Base-by-base conservation (phyloP, 2,329 filamentous ascomycete species). In the Monosporascus sp. region DNA sequence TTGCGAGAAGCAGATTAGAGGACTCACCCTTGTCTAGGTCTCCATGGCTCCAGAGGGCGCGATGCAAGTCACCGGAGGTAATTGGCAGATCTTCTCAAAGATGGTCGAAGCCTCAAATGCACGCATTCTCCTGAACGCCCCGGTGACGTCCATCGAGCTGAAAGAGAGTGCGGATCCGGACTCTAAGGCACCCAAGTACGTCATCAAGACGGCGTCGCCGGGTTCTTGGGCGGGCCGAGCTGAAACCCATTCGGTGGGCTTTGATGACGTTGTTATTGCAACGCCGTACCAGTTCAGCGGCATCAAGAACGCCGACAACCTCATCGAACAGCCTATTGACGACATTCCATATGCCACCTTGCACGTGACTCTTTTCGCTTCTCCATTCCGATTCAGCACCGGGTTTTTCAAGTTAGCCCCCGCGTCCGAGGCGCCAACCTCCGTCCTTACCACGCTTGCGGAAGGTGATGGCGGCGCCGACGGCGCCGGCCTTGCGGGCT, bases 71-170 rank as follows among this genome's bases (percentile, higher is more conserved):
- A 71, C 81, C 16, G 91, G 91, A 7, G 94, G 94, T 2, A 99
- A 97, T 69, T 97, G 92, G 91, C 85, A 84, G 63, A 96, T 99
- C 52, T 99, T 99, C 66, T 80, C 86, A n/a, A 74, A 78, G 45
- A 95, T 97, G 88, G 74, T 93, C 1, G 76, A 81, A 38, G 72
- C 76, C 1, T 87, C 89, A 1, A 73, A 78, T 3, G 85, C 88
- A 0, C 70, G 75, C 0, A 59, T 92, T 5, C 73, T 75, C 40
- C 74, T 89, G 24, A 88, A 92, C 62, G 88, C 87, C 0, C 77
- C 81, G 0, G 87, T 97, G 1, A 76, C 78, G 0, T 74, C 74
- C 4, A 82, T 96, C 49, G 68, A 72, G 1, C 75, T 80, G 51
- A 70, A 74, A 19, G 73, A 74, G 8, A 70, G 74, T n/a, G 72